These are phyloP conservation scores for Mycosphaerella sp. DNA, from an alignment of 2,329 filamentous ascomycete genomes.

Conservation along the genomic window DNA sequence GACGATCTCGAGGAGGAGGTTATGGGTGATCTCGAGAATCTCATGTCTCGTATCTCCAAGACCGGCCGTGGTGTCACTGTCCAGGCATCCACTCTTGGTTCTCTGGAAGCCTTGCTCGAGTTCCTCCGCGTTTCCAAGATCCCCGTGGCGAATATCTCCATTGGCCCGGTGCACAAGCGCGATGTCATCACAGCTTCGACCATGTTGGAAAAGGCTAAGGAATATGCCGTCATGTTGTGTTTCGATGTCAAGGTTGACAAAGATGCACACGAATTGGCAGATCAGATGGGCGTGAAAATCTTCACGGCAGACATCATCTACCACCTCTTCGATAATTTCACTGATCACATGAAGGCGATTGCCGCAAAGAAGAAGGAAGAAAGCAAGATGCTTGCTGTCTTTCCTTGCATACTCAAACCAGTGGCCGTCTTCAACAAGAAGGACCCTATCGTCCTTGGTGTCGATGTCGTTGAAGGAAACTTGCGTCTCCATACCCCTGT, in stretches of 20 bases:
- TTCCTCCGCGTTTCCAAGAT: conserved; percentile 97
- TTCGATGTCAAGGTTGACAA: conserved; percentile 99
- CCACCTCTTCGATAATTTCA: conserved; percentile 95
- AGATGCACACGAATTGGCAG: conserved; percentile 83
- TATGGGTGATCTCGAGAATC: conserved; percentile 84
- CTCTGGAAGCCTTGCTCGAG: conserved; percentile 89
- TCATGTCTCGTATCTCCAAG: conserved; percentile 87
- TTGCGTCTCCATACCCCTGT: conserved; percentile 85
- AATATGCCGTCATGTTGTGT: conserved; percentile 98
- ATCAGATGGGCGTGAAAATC: conserved; percentile 92
- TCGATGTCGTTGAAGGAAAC: conserved; percentile 89
- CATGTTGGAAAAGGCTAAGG: conserved; percentile 92
- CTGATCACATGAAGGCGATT: conserved; percentile 83
- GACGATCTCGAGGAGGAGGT: conserved; percentile 96
- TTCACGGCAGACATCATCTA: conserved; percentile 99
- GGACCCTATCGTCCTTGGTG: conserved; percentile 85
- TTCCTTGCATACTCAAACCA: conserved; percentile 84
- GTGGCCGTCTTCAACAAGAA: conserved; percentile 99
- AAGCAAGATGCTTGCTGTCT: conserved; percentile 89
- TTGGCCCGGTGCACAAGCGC: conserved; percentile 95
- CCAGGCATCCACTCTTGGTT: conserved; percentile 94
- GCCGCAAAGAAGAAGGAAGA: conserved; percentile 93
- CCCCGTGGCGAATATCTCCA: conserved; percentile 92
- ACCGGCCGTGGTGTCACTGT: conserved; percentile 92
- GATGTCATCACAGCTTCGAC: conserved; percentile 90